Base-by-base conservation (phyloP, 805 yeast genomes). In the Cyberlindnera bimundalis region DNA sequence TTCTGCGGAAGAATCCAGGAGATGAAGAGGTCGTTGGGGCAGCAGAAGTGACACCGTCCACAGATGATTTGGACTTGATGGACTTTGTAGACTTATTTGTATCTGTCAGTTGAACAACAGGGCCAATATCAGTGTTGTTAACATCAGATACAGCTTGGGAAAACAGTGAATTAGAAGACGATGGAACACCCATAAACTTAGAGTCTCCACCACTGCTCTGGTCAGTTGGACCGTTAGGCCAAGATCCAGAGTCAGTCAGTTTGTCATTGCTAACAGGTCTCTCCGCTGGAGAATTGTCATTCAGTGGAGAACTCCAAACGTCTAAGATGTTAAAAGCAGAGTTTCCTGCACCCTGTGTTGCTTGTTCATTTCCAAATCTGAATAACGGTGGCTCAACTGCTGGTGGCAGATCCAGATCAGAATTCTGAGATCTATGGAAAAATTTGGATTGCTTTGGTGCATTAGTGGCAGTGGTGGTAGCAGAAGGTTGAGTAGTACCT, bases 1-100 rank as follows among this genome's bases (percentile, higher is more conserved):
- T 60, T 33, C 61, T 62, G 31, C 47, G 42, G 51, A 68, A 60
- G 31, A 67, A 63, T 7, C 68, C 62, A 8, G 70, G 68, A 4
- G 71, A 64, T 2, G 60, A 40, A n/a, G 53, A 47, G 12, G 25
- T 34, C 10, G 27, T 5, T 4, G 17, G 16, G 20, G 36, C 34
- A 3, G 52, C 44, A 13, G 33, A 5, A 10, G 28, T 6, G 6
- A 40, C 21, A 17, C 45, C 43, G 2, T 56, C 56, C 9, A 38
- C 8, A 2, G 48, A 38, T 5, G 57, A 51, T 24, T 47, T 51
- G 3, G 45, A 30, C 20, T 50, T 46, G 13, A 47, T 37, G 3
- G 58, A 49, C 35, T 46, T 36, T n/a, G 32, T 30, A 18, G 39
- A 33, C 12, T 33, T 52, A 35, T 53, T 51, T 1, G 60, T 53